Conservation (phyloP, 805 yeast species). For the Clavispora santaluciae region DNA sequence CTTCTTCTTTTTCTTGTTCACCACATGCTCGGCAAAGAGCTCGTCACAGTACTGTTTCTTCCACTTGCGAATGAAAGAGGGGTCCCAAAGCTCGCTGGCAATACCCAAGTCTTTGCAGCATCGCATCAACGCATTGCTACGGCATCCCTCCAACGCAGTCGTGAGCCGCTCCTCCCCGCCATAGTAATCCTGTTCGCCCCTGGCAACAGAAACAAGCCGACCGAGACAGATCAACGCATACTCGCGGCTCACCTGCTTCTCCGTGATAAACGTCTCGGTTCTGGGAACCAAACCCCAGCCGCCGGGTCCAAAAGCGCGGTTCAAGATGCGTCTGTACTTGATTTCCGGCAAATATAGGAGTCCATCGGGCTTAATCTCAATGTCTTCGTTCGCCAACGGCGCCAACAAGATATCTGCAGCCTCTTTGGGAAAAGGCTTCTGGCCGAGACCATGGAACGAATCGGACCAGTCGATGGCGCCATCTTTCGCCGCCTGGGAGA, state of each 20-base stretch:
- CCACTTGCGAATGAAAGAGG: slow-evolving; percentile 61
- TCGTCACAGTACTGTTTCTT: slow-evolving; percentile 59
- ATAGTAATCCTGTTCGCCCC: slow-evolving; percentile 95
- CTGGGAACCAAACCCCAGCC: slow-evolving; percentile 98
- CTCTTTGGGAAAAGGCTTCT: slow-evolving; percentile 63
- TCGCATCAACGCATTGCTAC: slow-evolving; percentile 93
- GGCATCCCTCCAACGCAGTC: slow-evolving; percentile 96
- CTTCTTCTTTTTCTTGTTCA: slow-evolving; percentile 80
- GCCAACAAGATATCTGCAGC: slow-evolving; percentile 57
- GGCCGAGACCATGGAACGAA: slow-evolving; percentile 82
- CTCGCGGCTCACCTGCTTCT: slow-evolving; percentile 77
- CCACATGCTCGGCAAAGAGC: slow-evolving; percentile 77
- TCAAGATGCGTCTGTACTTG: slow-evolving; percentile 84
- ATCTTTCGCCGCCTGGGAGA: slow-evolving; percentile 13
- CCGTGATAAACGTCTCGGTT: slow-evolving; percentile 73
- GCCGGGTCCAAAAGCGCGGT: slow-evolving; percentile 94
- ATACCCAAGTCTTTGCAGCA: slow-evolving; percentile 97
- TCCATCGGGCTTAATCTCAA: slow-evolving; percentile 96
- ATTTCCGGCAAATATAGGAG: slow-evolving; percentile 89
- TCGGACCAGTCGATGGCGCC: slow-evolving; percentile 74
- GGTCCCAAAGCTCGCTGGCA: slow-evolving; percentile 98
- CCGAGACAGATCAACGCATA: slow-evolving; percentile 87
- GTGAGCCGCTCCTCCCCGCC: slow-evolving; percentile 77
- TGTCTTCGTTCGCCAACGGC: slow-evolving; percentile 62
- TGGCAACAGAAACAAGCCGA: slow-evolving; percentile 80